These are phyloP conservation scores for Kwoniella shivajii DNA, from an alignment of 1,284 basidiomycete species.

Conservation along the genomic window DNA sequence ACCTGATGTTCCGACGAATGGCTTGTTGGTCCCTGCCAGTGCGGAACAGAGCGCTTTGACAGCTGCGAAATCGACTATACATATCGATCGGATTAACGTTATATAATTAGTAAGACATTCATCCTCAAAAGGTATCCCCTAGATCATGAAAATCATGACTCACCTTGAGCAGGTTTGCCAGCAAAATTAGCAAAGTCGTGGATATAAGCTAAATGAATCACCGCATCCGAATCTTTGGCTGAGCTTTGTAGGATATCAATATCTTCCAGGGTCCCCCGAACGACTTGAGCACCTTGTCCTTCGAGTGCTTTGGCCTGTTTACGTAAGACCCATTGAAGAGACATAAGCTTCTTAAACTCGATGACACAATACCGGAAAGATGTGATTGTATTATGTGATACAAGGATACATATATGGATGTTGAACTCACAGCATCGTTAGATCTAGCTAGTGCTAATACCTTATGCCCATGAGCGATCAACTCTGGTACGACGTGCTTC, in stretches of 20 bases:
- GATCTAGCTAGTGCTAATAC: constrained; percentile 34
- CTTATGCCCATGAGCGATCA: constrained; percentile 29
- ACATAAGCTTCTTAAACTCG: neutral
- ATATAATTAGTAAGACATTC: too few species aligned
- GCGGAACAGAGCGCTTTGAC: constrained; percentile 23
- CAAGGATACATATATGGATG: neutral
- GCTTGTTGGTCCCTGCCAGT: constrained; percentile 31
- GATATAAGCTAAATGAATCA: constrained; percentile 37
- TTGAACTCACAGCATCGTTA: constrained; percentile 14
- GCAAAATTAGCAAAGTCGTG: constrained; percentile 15
- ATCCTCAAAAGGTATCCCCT: too few species aligned
- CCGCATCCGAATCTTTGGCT: constrained; percentile 30
- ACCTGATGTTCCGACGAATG: neutral
- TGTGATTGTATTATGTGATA: neutral
- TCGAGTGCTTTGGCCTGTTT: constrained; percentile 20
- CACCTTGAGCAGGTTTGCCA: neutral
- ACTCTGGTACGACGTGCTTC: constrained; percentile 17
- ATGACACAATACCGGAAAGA: neutral
- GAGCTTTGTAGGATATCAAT: constrained; percentile 20
- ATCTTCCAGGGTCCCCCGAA: constrained; percentile 26
- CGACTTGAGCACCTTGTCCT: constrained; percentile 16
- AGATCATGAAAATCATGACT: too few species aligned
- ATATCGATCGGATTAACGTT: too few species aligned
- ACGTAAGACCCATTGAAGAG: too few species aligned
- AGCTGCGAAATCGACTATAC: neutral